Evolutionary conservation across 2,329 filamentous ascomycete species (phyloP), one percentile per base, ranked within the genome.

Genomic region (Penicillium glabrum): DNA sequence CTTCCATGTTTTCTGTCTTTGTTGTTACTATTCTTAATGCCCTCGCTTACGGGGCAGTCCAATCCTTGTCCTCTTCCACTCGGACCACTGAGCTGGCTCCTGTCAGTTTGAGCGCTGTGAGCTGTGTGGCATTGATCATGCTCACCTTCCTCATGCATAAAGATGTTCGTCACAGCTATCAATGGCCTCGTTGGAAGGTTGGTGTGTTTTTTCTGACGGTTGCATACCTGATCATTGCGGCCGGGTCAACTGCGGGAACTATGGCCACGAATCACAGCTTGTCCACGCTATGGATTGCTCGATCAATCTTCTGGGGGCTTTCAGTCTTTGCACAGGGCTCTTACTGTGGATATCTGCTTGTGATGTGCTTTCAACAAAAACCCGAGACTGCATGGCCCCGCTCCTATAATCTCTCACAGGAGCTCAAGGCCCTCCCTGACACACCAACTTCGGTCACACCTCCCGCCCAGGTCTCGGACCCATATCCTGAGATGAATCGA

Each of bases 251-350:
- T 27, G 71, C 71, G 23, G 74, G 68, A 14, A 64, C 61, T 26
- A 68, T 71, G 52, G 61, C 65, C 39, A 65, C 58, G 54, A 64
- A 63, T 47, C 21, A 57, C 14, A 53, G 9, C 49, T 62, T 46
- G 39, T 46, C 33, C n/a, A 44, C 61, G 1, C 49, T 70, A 16
- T 64, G 77, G 39, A 63, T 72, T 31, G 69, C 69, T 21, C 74
- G 78, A 43, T 74, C 75, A 53, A 67, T 72, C 10, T 58, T 72
- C 37, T 75, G 72, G 71, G 64, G 65, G 3, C 50, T 72, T 3
- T 72, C 72, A 2, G 59, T 74, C 10, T 65, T 75, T 11, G 49
- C 56, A 3, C 68, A 76, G 51, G 67, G 69, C 14, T 46, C 70
- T 4, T 68, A 72, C 46, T 71, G 64, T 48, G 70, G 71, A 11